Evolutionary conservation across 2,329 filamentous ascomycete species (phyloP), one percentile per base, ranked within the genome.

Genomic region (Aspergillus neotritici): DNA sequence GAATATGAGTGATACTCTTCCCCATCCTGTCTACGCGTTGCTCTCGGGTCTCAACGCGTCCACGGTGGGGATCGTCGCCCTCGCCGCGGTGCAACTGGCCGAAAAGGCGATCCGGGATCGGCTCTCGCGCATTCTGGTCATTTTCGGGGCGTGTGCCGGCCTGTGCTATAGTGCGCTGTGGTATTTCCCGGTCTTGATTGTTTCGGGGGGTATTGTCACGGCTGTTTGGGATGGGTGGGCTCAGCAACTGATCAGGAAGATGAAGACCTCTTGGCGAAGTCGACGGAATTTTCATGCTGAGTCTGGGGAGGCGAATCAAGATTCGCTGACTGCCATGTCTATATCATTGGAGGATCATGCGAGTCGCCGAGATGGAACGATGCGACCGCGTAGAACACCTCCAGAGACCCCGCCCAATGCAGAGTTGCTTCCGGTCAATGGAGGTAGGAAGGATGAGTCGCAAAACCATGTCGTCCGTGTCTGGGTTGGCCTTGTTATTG

Each of bases 11-110:
- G 72, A 79, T 2, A 70, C 70, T 0, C 71, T 88, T 0, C 84
- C 84, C 0, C 58, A 65, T 0, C 72, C 78, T 0, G 83, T 79
- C 0, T 88, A 87, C 54, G 83, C 83, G 0, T 69, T 88, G 0
- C 70, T 89, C 0, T 86, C 81, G 0, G 85, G 85, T 0, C 70
- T 89, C 4, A 88, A 88, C 54, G 77, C 83, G 0, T 78, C 83
- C 0, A 86, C 82, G 0, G 84, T 88, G 0, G 85, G 85, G 0
- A 78, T 88, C 21, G 80, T 88, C 43, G 80, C 83, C 0, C 66
- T 87, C 0, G 83, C 85, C 1, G 84, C 82, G 0, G 79, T 86
- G 0, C 69, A 85, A 57, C 70, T 88, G 0, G 76, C 83, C 0
- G 69, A 80, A 11, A 86, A 86, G 51, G 77, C 83, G 0, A 82